Evolutionary conservation across 2,329 filamentous ascomycete genomes (phyloP).

Genomic region (Fusarium foetens): DNA sequence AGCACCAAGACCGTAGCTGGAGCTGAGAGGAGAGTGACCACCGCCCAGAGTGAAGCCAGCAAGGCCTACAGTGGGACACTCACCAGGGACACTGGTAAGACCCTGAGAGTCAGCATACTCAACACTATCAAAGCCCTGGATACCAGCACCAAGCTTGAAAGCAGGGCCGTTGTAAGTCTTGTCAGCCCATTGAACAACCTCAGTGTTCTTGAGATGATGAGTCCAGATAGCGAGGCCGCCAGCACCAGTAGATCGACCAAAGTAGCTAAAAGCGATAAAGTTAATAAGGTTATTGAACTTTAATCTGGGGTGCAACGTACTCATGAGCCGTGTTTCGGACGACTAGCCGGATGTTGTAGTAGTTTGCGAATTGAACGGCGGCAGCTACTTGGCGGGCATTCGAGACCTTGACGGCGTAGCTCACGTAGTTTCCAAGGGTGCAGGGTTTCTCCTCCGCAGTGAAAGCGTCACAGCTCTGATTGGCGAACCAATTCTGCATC

Average conservation of each 20-base stretch:
- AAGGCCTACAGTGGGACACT: slow-evolving; percentile 65
- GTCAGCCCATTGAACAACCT: slow-evolving; percentile 46
- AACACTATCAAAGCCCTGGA: slow-evolving; percentile 59
- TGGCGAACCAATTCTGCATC: slow-evolving; percentile 53
- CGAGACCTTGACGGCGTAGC: slow-evolving; percentile 52
- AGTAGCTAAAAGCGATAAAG: slow-evolving; percentile 18
- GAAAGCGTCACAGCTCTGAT: slow-evolving; percentile 53
- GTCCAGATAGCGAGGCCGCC: slow-evolving; percentile 54
- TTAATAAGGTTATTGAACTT: background rate
- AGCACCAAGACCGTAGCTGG: slow-evolving; percentile 65
- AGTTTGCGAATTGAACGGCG: slow-evolving; percentile 51
- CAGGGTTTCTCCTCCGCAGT: slow-evolving; percentile 52
- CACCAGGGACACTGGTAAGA: slow-evolving; percentile 49
- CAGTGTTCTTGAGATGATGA: slow-evolving; percentile 53
- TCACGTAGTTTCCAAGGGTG: slow-evolving; percentile 55
- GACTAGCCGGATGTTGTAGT: slow-evolving; percentile 52
- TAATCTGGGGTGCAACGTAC: background rate
- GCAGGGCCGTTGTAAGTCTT: background rate
- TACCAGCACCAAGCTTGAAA: slow-evolving; percentile 59
- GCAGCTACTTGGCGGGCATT: slow-evolving; percentile 46
- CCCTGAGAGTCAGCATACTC: background rate
- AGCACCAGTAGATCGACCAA: slow-evolving; percentile 52
- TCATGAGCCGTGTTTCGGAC: slow-evolving; percentile 49
- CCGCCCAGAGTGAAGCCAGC: slow-evolving; percentile 70
- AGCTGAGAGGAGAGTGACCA: slow-evolving; percentile 62